These are phyloP conservation scores for Cercospora beticola DNA, from an alignment of 2,329 filamentous ascomycete genomes.

Conservation along the genomic window DNA sequence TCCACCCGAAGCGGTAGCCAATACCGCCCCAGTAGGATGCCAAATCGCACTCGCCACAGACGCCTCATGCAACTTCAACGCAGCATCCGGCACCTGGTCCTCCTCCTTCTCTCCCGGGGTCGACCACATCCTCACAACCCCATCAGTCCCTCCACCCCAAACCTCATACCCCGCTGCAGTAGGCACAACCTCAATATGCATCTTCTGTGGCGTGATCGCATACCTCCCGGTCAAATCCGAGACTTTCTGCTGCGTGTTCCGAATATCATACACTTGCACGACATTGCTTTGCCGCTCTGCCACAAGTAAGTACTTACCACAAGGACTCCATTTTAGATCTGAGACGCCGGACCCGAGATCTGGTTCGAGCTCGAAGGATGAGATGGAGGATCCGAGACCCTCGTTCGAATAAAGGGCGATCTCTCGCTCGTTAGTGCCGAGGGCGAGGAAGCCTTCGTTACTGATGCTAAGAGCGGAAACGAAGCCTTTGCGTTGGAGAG, in stretches of 20 bases:
- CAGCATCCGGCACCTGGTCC: conserved; percentile 44
- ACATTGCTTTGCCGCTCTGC: conserved; percentile 58
- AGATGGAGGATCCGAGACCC: conserved; percentile 51
- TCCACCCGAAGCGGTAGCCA: conserved; percentile 52
- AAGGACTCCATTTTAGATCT: conserved; percentile 57
- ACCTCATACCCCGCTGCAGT: conserved; percentile 50
- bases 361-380: conserved; percentile 45
- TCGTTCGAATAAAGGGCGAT: conserved; percentile 56
- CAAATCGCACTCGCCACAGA: conserved; percentile 47
- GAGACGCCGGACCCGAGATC: conserved; percentile 55
- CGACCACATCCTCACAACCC: conserved; percentile 49
- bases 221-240: conserved; percentile 48
- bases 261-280: conserved; percentile 59
- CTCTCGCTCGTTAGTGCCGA: conserved; percentile 57
- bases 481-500: conserved; percentile 56
- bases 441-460: conserved; percentile 53
- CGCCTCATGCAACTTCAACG: conserved; percentile 49
- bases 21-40: conserved; percentile 49
- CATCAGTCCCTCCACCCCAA: conserved; percentile 61
- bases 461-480: conserved; percentile 54
- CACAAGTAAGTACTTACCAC: conserved; percentile 59
- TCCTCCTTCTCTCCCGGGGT: conserved; percentile 46
- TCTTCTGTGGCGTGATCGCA: conserved; percentile 54
- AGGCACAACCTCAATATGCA: conserved; percentile 54
- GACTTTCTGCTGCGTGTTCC: conserved; percentile 53